Evolutionary conservation across 768 basidiomycete species (phyloP), one percentile per base, ranked within the genome.

Genomic region (Suillus americanus): DNA sequence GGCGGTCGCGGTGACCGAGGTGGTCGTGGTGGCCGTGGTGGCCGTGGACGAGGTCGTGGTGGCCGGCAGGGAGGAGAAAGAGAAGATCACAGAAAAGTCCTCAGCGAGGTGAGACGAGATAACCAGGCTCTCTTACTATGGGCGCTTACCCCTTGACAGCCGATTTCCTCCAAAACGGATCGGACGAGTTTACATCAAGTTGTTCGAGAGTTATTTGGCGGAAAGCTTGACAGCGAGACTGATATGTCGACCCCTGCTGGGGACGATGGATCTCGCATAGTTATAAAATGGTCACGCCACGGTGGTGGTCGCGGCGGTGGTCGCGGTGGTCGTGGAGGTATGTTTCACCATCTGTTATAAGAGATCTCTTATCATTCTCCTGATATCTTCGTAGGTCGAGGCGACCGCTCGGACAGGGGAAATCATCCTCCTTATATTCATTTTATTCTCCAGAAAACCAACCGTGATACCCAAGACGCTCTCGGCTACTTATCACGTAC

Each of bases 391-490:
- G 23, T 54, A 68, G 74, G 69, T 48, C 71, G 76, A 68, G 78
- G 79, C 25, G 81, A 81, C 61, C 83, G 83, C 48, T 71, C 79
- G 30, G 80, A 85, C 53, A 84, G 90, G 50, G 89, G 88, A 28
- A 85, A 82, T 28, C 91, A 86, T 68, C 91, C 91, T 64, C 91
- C 90, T 0, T 99, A 92, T 73, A 94, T 99, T 67, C 95, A 98
- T 73, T 97, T 99, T 75, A 97, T 94, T 1, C 79, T 99, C 40
- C 95, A 97, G 73, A 99, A 99, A 78, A 93, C 95, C 25, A 99
- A 99, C 73, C 89, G 97, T 51, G 97, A 99, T 72, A 97, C 95
- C 3, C 95, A 97, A 72, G 97, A 99, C 72, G 94, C 94, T 2
- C 85, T 99, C 25, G 82, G 86, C 1, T 83, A 96, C 70, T 79